These are phyloP conservation scores for Alloteropsis angusta DNA, from an alignment of 202 grass and related monocot species.

Conservation along the genomic window DNA sequence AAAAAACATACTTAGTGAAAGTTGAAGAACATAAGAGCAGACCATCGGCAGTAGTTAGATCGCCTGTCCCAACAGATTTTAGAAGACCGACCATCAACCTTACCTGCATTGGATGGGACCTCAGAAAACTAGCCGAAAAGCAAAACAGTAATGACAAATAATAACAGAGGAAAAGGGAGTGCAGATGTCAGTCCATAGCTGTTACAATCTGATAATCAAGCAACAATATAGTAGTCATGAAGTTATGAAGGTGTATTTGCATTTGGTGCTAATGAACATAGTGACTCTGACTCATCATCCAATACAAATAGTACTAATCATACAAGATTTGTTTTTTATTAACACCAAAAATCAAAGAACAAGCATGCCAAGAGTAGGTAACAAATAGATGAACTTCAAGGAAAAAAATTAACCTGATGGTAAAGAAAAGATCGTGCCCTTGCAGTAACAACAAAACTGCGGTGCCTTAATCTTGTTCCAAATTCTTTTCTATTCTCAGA, in stretches of 20 bases:
- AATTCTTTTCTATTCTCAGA: slow-evolving; percentile 36
- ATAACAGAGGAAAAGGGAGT: background rate
- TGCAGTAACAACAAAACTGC: slow-evolving; percentile 83
- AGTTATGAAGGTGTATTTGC: background rate
- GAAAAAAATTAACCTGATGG: slow-evolving; percentile 60
- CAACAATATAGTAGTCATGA: background rate
- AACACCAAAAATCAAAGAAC: background rate
- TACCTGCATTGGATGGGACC: slow-evolving; percentile 50
- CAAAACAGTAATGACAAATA: background rate
- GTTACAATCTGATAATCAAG: slow-evolving; percentile 6
- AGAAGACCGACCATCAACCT: slow-evolving; percentile 91
- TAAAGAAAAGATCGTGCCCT: slow-evolving; percentile 89
- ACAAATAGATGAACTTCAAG: background rate
- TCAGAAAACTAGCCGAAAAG: slow-evolving; percentile 12
- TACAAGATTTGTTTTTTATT: background rate
- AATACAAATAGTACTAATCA: background rate
- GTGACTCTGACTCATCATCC: background rate
- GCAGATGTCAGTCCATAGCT: background rate
- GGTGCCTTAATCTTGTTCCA: slow-evolving; percentile 62
- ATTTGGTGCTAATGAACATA: background rate
- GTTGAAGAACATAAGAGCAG: slow-evolving; percentile 25
- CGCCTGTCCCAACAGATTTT: slow-evolving; percentile 80
- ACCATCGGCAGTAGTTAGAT: slow-evolving; percentile 65
- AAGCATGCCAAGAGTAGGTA: background rate
- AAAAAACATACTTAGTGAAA: slow-evolving; percentile 4